A percentile compares a stretch with the other conserved stretches of the same genome.
Conservation (phyloP, 768 basidiomycete species). For the Amanita thiersii region DNA sequence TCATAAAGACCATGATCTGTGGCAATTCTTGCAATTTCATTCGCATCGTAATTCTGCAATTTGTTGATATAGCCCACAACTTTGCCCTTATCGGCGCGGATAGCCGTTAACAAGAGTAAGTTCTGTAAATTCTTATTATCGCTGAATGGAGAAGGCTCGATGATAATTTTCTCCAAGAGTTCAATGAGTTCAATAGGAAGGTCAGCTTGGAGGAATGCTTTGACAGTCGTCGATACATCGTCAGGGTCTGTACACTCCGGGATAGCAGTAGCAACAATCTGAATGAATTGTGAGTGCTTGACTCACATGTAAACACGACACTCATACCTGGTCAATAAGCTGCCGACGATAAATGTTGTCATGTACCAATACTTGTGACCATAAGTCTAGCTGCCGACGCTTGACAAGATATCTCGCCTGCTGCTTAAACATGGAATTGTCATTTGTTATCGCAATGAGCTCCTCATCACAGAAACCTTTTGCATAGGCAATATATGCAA, state of each 20-base stretch:
- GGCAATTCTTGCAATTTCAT: constrained; percentile 94
- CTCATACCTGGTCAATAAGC: constrained; percentile 80
- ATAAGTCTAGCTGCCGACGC: constrained; percentile 89
- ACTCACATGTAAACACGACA: neutral
- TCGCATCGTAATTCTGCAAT: constrained; percentile 88
- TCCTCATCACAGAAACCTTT: constrained; percentile 99
- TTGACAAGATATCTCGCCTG: constrained; percentile 98
- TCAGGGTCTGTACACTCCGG: constrained; percentile 98
- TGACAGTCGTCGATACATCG: constrained; percentile 97
- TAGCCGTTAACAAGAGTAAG: constrained; percentile 87
- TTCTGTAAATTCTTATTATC: constrained; percentile 98
- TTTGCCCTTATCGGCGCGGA: constrained; percentile 97
- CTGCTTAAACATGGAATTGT: constrained; percentile 99
- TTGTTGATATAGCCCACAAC: constrained; percentile 98
- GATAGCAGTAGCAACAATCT: constrained; percentile 91
- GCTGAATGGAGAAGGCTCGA: constrained; percentile 95
- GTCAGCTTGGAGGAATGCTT: constrained; percentile 95
- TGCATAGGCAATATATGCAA: constrained; percentile 98
- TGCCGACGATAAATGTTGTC: constrained; percentile 91
- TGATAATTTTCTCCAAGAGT: constrained; percentile 95
- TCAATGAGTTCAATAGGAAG: constrained; percentile 97
- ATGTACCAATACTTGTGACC: constrained; percentile 86
- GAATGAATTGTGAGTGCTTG: constrained; percentile 4
- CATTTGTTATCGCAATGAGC: constrained; percentile 93
- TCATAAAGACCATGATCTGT: constrained; percentile 94